phyloP scores from a whole-genome alignment of 2,329 filamentous ascomycete species.

The Ophiocordyceps camponoti-floridani region DNA sequence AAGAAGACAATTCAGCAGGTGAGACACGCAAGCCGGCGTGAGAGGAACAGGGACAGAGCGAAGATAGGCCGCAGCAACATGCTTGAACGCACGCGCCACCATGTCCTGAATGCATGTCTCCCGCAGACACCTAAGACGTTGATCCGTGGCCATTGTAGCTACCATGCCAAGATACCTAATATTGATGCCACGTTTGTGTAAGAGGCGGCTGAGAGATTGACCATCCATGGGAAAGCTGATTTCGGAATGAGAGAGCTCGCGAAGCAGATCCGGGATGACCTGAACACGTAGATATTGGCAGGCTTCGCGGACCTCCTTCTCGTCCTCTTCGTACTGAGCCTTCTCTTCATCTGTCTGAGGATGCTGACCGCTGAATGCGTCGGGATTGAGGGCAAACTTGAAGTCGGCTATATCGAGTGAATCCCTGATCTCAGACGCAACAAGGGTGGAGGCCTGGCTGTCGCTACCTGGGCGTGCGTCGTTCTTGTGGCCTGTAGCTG shows the following conservation, averaged over 20 bases:
- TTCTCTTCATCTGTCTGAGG: constrained; percentile 87
- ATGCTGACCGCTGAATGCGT: constrained; percentile 82
- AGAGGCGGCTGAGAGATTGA: constrained; percentile 67
- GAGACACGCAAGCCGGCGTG: constrained; percentile 61
- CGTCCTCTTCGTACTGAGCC: constrained; percentile 63
- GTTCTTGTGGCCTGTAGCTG: constrained; percentile 13
- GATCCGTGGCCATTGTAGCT: constrained; percentile 49
- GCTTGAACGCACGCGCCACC: constrained; percentile 91
- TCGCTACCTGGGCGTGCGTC: constrained; percentile 17
- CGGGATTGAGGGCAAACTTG: constrained; percentile 77
- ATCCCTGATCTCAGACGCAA: constrained; percentile 22
- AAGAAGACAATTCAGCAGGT: constrained; percentile 85
- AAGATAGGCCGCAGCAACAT: constrained; percentile 64
- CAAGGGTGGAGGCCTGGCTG: constrained; percentile 16
- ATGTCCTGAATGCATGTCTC: constrained; percentile 78
- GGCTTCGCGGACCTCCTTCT: constrained; percentile 71
- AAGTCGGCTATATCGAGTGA: constrained; percentile 78
- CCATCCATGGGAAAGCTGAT: constrained; percentile 98
- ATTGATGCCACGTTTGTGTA: constrained; percentile 97
- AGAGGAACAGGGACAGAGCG: constrained; percentile 65
- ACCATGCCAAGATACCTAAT: constrained; percentile 86
- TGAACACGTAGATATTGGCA: constrained; percentile 61
- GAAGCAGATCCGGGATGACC: constrained; percentile 68
- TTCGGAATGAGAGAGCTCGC: constrained; percentile 79
- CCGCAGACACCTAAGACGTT: constrained; percentile 59